Base-by-base conservation (phyloP, 768 basidiomycete species). In the Russula sp. region DNA sequence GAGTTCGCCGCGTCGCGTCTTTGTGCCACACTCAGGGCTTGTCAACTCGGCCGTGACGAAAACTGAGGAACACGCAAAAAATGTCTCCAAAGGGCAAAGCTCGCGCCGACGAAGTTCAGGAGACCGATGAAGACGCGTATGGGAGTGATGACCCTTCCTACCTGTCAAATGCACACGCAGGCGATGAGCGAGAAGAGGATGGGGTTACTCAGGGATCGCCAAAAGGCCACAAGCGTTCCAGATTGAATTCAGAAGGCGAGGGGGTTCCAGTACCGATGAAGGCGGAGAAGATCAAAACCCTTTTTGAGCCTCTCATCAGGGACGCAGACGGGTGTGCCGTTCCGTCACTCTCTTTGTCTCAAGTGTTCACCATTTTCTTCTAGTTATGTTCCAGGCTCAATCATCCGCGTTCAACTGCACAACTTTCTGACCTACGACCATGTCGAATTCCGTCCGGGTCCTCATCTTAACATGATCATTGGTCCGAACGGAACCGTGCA, bases 401-500 rank as follows among this genome's bases (percentile, higher is more conserved):
- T 99, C 68, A 84, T 92, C 59, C 89, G 96, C 52, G 87, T 98
- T 52, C 85, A 88, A 70, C 78, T 96, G 46, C 76, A 84, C 71
- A 94, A 95, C 72, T 99, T 99, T 71, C 86, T 98, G 59, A 99
- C 97, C 10, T 98, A 99, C 71, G 93, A 97, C 74, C 84, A 77
- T 67, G 94, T 94, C 67, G 90, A 96, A 72, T 98, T 98, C 75
- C 75, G 77, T 22, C 93, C 94, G 0, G 97, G 96, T 0, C 89
- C 96, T 0, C 87, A 91, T 73, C 80, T 98, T 4, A 98, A 98
- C 77, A 96, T 98, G 94, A 92, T 98, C 54, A 80, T 98, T 38
- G 97, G 97, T 1, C 95, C 96, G 8, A 98, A 98, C 66, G 96
- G 96, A 1, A 97, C 96, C 0, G 96, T n/a, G 96, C 1, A 98